Evolutionary conservation across 164 flowering plant genomes (phyloP).

Genomic region (Brasenia schreberi): DNA sequence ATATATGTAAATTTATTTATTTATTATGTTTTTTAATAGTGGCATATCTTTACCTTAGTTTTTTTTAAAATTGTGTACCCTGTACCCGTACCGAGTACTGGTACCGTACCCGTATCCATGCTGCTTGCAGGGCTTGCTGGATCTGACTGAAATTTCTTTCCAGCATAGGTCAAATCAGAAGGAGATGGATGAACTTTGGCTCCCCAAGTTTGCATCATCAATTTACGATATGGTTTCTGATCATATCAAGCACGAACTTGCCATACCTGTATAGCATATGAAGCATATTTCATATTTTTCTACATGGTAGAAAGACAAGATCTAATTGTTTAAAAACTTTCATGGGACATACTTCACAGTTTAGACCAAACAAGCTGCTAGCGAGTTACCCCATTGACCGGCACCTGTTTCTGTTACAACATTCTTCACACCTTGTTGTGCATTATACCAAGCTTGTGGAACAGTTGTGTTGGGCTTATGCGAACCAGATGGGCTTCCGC

Average conservation of each 20-base stretch:
- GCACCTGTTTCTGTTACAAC: slow-evolving; percentile 97
- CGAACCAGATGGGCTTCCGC: slow-evolving; percentile 93
- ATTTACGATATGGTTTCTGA: slow-evolving; percentile 77
- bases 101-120: no score
- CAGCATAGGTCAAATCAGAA: slow-evolving; percentile 59
- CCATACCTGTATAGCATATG: slow-evolving; percentile 53
- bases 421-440: slow-evolving; percentile 65
- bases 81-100: no score
- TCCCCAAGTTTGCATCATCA: slow-evolving; percentile 99
- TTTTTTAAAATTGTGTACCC: no score
- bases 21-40: no score
- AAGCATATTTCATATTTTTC: no score
- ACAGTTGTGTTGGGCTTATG: slow-evolving; percentile 93
- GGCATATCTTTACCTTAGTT: no score
- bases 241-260: slow-evolving; percentile 96
- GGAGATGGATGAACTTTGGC: slow-evolving; percentile 97
- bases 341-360: slow-evolving; percentile 50
- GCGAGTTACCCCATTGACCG: slow-evolving; percentile 94
- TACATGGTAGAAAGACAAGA: no score
- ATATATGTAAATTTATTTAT: no score
- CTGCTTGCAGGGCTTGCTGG: slow-evolving; percentile 32
- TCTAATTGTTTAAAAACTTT: no score
- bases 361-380: slow-evolving; percentile 73
- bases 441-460: slow-evolving; percentile 96
- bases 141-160: slow-evolving; percentile 47